Evolutionary conservation across 495 filamentous ascomycete species (phyloP).

Genomic region (Neurospora sp.): DNA sequence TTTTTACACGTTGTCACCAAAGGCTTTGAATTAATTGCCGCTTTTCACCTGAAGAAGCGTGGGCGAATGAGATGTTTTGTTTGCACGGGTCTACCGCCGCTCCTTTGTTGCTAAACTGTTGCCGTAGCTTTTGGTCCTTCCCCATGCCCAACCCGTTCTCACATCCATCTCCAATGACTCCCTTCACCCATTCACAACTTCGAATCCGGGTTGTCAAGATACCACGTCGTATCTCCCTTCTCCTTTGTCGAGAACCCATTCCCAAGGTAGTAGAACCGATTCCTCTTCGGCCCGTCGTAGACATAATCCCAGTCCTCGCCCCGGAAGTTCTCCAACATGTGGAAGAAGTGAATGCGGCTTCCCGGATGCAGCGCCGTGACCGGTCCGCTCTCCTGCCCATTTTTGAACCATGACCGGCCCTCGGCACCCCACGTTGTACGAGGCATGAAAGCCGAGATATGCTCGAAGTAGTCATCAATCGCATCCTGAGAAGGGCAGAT

Average conservation of each 20-base stretch:
- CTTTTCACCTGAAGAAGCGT: neutral
- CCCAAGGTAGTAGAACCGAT: constrained; percentile 37
- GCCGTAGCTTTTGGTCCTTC: neutral
- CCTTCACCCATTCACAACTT: neutral
- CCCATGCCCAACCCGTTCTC: neutral
- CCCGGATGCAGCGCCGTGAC: constrained; percentile 41
- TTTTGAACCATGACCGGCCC: constrained; percentile 43
- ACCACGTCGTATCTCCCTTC: constrained; percentile 33
- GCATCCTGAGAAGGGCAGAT: constrained; percentile 30
- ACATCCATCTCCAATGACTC: neutral
- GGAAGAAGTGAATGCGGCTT: constrained; percentile 41
- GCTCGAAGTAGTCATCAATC: constrained; percentile 35
- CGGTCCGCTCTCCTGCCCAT: constrained; percentile 30
- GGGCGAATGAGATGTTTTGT: neutral
- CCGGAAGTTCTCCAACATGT: constrained; percentile 37
- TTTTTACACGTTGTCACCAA: neutral
- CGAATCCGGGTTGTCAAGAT: constrained; percentile 22
- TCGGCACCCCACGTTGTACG: constrained; percentile 34
- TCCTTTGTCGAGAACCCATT: constrained; percentile 40
- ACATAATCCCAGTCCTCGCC: constrained; percentile 42
- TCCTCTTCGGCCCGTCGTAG: constrained; percentile 24
- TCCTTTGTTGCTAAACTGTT: neutral
- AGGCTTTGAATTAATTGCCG: neutral
- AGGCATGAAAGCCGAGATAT: constrained; percentile 37
- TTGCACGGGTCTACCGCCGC: neutral